Evolutionary conservation across 2,329 filamentous ascomycete species (phyloP), one percentile per base, ranked within the genome.

Genomic region (Ceratocystis cubensis): DNA sequence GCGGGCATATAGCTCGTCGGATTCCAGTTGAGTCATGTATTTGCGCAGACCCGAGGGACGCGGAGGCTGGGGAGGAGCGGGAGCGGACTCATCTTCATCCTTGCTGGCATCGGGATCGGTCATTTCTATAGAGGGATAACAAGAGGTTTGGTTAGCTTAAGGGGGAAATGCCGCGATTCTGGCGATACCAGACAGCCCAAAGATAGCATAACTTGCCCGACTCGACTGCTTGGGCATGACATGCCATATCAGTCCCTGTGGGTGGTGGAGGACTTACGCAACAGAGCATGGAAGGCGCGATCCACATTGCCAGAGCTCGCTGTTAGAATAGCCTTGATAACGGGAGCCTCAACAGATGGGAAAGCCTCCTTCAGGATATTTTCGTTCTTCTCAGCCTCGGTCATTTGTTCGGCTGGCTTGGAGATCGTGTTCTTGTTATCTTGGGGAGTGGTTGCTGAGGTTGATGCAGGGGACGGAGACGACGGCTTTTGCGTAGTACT

Each of bases 281-380:
- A 81, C 56, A 99, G 82, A 45, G 94, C 94, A 77, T 96, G 94
- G 78, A 99, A 99, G 15, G 94, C 93, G 41, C 91, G 89, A 75
- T 99, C 94, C 61, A 97, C 86, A 72, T 88, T 85, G 68, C 92
- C 93, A 67, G 86, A 82, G 75, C 94, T 97, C 15, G 94, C 94
- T 28, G 84, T 82, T 70, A 99, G 78, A 0, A 99, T 88, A 37
- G 94, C 94, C 76, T 87, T 96, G 75, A 99, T 84, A 61, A 99
- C 88, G 57, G 84, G 75, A 6, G 78, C 74, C 65, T 99, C 94
- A 69, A 96, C 89, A 66, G 79, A 82, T 0, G 94, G 94, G 72
- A 99, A 99, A 0, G 94, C 94, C 75, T 99, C 94, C 75, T 90
- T 93, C 66, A 99, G 80, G 2, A 91, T 96, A 72, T 84, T 84